These are phyloP conservation scores for Penicillium psychrosexuale DNA, from an alignment of 2,329 filamentous ascomycete species.

Conservation along the genomic window DNA sequence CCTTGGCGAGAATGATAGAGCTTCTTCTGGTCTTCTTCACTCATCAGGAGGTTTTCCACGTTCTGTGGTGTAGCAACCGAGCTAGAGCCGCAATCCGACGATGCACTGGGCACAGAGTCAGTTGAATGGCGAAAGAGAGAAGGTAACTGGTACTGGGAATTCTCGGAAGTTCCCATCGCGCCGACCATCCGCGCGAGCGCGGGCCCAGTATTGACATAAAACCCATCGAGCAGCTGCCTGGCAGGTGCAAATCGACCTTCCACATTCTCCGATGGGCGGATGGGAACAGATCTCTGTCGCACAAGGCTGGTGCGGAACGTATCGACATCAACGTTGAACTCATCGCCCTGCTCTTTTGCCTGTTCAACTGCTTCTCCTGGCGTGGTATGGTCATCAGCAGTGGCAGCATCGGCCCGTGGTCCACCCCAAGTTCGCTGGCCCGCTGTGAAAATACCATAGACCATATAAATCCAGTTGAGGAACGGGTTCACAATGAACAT, in stretches of 20 bases:
- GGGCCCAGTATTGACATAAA: constrained; percentile 63
- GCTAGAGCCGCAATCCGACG: constrained; percentile 54
- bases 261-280: constrained; percentile 70
- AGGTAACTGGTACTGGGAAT: constrained; percentile 50
- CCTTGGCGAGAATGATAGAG: constrained; percentile 64
- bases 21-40: constrained; percentile 70
- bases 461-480: constrained; percentile 98
- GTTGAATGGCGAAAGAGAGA: constrained; percentile 57
- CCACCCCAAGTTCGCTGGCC: constrained; percentile 95
- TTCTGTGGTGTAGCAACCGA: constrained; percentile 65
- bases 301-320: constrained; percentile 61
- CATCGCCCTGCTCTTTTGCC: constrained; percentile 75
- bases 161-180: constrained; percentile 40
- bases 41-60: constrained; percentile 70
- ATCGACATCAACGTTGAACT: constrained; percentile 84
- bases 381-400: constrained; percentile 71
- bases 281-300: constrained; percentile 52
- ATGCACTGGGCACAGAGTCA: constrained; percentile 57
- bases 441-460: constrained; percentile 92
- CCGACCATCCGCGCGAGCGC: constrained; percentile 52
- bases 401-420: constrained; percentile 81
- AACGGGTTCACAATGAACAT: constrained; percentile 97
- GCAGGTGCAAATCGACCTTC: constrained; percentile 76
- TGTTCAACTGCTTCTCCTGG: constrained; percentile 80
- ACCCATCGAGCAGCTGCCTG: constrained; percentile 64